Conservation (phyloP, 805 yeast species). For the Candida suzukii region DNA sequence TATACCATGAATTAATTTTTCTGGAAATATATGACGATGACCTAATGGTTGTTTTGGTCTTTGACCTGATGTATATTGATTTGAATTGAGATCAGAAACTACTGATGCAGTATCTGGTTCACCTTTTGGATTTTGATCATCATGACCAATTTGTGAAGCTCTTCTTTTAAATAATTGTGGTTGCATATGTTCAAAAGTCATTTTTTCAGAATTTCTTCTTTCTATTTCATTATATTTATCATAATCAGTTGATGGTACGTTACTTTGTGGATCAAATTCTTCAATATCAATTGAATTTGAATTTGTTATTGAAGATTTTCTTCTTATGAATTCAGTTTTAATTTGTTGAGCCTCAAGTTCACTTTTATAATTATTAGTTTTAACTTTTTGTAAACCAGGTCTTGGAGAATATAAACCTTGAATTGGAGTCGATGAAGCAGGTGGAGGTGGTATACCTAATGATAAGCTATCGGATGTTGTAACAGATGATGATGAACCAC, state of each 20-base stretch:
- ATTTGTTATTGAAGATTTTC: background rate
- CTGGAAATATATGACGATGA: background rate
- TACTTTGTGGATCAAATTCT: no score
- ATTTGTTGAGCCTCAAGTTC: constrained; percentile 14
- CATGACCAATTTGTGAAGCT: background rate
- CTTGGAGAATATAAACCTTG: constrained; percentile 7
- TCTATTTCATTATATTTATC: constrained; percentile 1
- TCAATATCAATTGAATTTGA: no score
- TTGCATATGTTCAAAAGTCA: constrained; percentile 14
- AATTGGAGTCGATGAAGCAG: constrained; percentile 11
- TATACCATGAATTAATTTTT: background rate
- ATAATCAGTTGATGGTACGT: background rate
- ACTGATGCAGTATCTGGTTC: background rate
- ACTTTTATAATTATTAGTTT: constrained; percentile 15
- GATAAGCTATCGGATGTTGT: background rate
- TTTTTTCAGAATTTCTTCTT: constrained; percentile 14
- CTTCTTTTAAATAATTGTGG: constrained; percentile 15
- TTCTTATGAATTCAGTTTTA: constrained; percentile 1
- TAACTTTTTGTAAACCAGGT: constrained; percentile 7
- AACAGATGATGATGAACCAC: no score
- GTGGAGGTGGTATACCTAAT: constrained; percentile 16
- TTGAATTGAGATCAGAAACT: background rate
- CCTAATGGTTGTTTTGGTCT: background rate
- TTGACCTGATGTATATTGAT: background rate
- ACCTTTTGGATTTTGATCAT: background rate